phyloP scores from a whole-genome alignment of 805 yeast genomes.

The Saccharomyces jurei region DNA sequence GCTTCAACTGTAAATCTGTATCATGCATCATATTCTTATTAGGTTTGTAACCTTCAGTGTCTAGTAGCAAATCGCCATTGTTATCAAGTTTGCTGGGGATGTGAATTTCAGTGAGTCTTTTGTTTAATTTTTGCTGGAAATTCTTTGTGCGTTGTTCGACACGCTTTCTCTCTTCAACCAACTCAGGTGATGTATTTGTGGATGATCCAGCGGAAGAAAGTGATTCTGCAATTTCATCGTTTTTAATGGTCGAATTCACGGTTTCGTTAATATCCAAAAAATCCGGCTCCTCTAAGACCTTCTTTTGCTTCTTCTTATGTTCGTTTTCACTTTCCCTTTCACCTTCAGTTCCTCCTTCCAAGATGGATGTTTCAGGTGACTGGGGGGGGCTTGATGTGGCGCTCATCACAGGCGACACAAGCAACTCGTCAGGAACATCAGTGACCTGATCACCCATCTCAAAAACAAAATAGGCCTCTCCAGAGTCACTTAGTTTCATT shows the following conservation, averaged over 20 bases:
- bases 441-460: slow-evolving; percentile 56
- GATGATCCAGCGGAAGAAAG: slow-evolving; percentile 4
- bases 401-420: slow-evolving; percentile 79
- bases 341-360: slow-evolving; percentile 9
- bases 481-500: slow-evolving; percentile 95
- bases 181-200: background rate
- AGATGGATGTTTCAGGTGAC: slow-evolving; percentile 13
- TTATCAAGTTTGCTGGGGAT: slow-evolving; percentile 83
- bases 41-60: slow-evolving; percentile 93
- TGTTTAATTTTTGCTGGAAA: slow-evolving; percentile 42
- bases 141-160: slow-evolving; percentile 7
- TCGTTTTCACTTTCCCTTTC: slow-evolving; percentile 28
- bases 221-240: slow-evolving; percentile 1
- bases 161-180: background rate
- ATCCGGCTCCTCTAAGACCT: slow-evolving; percentile 27
- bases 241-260: background rate
- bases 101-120: slow-evolving; percentile 57
- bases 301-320: slow-evolving; percentile 1
- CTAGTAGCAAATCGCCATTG: slow-evolving; percentile 83
- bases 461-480: slow-evolving; percentile 95
- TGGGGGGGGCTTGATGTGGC: slow-evolving; percentile 56
- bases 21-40: slow-evolving; percentile 68
- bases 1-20: slow-evolving; percentile 67
- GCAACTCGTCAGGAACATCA: slow-evolving; percentile 65
- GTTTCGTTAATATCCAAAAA: slow-evolving; percentile 24